Conservation (phyloP, 495 filamentous ascomycete genomes). For the Ramalina intermedia region DNA sequence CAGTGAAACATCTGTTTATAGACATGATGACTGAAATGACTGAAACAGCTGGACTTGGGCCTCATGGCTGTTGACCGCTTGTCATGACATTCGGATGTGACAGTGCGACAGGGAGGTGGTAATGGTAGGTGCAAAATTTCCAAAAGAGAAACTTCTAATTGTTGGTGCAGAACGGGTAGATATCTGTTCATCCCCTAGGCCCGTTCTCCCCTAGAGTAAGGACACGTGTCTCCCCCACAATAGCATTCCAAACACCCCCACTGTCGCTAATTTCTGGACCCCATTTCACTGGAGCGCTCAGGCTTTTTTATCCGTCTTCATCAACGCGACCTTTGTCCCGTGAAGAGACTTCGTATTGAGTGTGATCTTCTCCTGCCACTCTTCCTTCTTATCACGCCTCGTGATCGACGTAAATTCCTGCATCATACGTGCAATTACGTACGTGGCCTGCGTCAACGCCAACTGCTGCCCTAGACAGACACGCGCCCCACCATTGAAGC, state of each 20-base stretch:
- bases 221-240: not conserved
- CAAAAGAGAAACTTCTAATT: too few relatives aligned
- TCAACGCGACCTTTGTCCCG: not conserved
- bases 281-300: not conserved
- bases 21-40: too few relatives aligned
- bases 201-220: too few relatives aligned
- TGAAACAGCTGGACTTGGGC: too few relatives aligned
- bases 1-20: too few relatives aligned
- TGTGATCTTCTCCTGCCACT: not conserved
- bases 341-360: not conserved
- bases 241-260: not conserved
- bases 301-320: not conserved
- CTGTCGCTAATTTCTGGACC: not conserved
- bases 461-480: conserved; percentile 36
- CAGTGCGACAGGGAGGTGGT: too few relatives aligned
- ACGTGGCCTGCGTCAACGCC: conserved; percentile 42
- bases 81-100: too few relatives aligned
- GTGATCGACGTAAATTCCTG: conserved; percentile 34
- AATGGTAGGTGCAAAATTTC: too few relatives aligned
- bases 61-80: too few relatives aligned
- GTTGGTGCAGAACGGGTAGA: too few relatives aligned
- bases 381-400: not conserved
- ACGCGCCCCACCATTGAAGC: conserved; percentile 46
- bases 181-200: too few relatives aligned
- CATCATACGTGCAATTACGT: conserved; percentile 42